Evolutionary conservation across 257 asterid genomes (phyloP).

Genomic region (Scutellaria galericulata): DNA sequence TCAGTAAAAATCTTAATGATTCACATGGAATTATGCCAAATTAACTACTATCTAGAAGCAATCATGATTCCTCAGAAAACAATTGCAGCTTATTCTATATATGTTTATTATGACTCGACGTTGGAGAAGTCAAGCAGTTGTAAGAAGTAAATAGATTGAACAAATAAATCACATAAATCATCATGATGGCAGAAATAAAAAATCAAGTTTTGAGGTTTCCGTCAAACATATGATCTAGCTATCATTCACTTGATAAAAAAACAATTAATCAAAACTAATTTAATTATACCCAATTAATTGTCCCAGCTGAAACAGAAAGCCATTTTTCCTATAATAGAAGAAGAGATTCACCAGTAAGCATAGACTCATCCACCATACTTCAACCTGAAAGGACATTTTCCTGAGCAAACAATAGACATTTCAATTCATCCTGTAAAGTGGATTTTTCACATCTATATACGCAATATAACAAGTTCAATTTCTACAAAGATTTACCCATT

Average conservation of each 20-base stretch:
- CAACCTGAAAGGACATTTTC: slow-evolving; percentile 91
- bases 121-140: neutral
- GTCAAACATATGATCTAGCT: neutral
- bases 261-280: neutral
- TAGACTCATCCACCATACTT: slow-evolving; percentile 98
- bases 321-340: slow-evolving; percentile 91
- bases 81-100: neutral
- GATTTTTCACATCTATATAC: neutral
- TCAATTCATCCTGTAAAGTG: slow-evolving; percentile 34
- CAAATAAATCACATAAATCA: neutral
- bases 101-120: slow-evolving; percentile 5
- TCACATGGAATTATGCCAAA: slow-evolving; percentile 22
- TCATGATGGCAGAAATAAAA: neutral
- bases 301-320: slow-evolving; percentile 85
- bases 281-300: slow-evolving; percentile 87
- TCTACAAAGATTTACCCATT: slow-evolving; percentile 36
- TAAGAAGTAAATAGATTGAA: neutral
- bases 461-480: slow-evolving; percentile 29
- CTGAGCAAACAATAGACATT: slow-evolving; percentile 50
- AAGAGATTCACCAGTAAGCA: slow-evolving; percentile 99
- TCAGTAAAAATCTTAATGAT: neutral
- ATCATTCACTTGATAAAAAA: neutral
- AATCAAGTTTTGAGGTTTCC: slow-evolving; percentile 20
- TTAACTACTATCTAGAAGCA: slow-evolving; percentile 6
- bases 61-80: slow-evolving; percentile 13